Conservation (phyloP, 192 early-diverging fungal genomes). For the Backusella tarrabulga region DNA sequence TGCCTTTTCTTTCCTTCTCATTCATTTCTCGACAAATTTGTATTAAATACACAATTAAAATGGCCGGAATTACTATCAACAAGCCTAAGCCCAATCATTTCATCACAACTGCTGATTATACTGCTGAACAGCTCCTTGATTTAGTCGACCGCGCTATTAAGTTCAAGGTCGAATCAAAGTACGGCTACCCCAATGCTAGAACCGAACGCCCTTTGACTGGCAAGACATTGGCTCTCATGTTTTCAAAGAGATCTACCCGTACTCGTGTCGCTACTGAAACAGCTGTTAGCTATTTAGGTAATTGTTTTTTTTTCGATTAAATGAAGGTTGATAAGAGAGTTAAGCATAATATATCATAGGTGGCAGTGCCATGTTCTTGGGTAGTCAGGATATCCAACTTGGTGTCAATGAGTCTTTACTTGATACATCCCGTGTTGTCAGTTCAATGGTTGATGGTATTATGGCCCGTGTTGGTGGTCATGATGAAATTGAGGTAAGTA, state of each 20-base stretch:
- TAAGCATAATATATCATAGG: conserved; percentile 46
- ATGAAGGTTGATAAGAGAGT: neutral
- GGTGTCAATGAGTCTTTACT: conserved; percentile 92
- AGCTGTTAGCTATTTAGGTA: conserved; percentile 81
- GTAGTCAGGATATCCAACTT: conserved; percentile 93
- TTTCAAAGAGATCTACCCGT: conserved; percentile 95
- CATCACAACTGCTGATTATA: conserved; percentile 80
- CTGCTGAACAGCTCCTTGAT: conserved; percentile 71
- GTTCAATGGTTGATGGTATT: conserved; percentile 93
- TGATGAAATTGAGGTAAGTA: conserved; percentile 75
- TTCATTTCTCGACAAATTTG: neutral
- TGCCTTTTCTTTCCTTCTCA: neutral
- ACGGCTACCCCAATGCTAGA: conserved; percentile 23
- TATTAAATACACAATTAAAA: neutral
- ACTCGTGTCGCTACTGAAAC: conserved; percentile 95
- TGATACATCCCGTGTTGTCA: conserved; percentile 90
- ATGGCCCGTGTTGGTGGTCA: conserved; percentile 93
- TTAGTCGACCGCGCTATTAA: conserved; percentile 78
- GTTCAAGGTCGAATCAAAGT: conserved; percentile 74
- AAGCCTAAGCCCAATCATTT: conserved; percentile 52
- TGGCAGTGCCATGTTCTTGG: conserved; percentile 95
- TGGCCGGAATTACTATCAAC: conserved; percentile 3
- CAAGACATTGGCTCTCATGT: conserved; percentile 89
- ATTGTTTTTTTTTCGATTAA: neutral
- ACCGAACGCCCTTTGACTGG: conserved; percentile 66